Base-by-base conservation (phyloP, 352 stramenopile genomes). In the Pythium phragmiticola region DNA sequence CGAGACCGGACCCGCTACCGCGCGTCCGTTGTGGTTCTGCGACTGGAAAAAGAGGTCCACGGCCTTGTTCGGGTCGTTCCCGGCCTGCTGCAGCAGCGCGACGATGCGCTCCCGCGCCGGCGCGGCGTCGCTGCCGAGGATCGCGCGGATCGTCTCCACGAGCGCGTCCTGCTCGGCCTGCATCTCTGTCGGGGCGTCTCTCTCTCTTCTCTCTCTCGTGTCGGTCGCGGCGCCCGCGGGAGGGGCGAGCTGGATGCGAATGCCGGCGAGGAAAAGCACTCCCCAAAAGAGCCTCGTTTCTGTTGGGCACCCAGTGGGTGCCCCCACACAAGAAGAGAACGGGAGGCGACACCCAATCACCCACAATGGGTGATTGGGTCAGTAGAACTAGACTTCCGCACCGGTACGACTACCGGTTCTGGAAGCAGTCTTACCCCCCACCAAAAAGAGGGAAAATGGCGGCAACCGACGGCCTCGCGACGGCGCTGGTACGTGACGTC, bases 11-110 rank as follows among this genome's bases (percentile, higher is more conserved):
- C 21, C 77, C 70, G 57, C 80, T 72, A 21, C 79, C 7, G 45
- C 7, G 13, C 45, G 26, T 30, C 75, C 77, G 46, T 77, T 78
- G 42, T 53, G 68, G 60, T 87, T 72, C 4, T 88, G 79, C 6
- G 70, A 69, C 66, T 92, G 84, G 73, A 92, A 94, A 63, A 78
- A 92, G 52, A 92, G 56, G 47, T 94, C 82, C 46, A 94, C 81
- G 4, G 82, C 84, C 67, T 94, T 94, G 73, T 94, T 90, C 16
- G 84, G 82, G 63, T 94, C 81, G 62, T 89, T 85, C 26, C 61
- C 70, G 11, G 82, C 82, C 60, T 85, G 60, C 4, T 61, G n/a
- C 7, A 94, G 68, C 52, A 94, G 70, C 70, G 64, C 69, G 43
- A 92, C 48, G 60, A 93, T 90, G 60, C 69, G 76, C 17, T 90